Evolutionary conservation across 1,139 yeast species (phyloP).

Genomic region (Lodderomyces pseudojiufengensis): DNA sequence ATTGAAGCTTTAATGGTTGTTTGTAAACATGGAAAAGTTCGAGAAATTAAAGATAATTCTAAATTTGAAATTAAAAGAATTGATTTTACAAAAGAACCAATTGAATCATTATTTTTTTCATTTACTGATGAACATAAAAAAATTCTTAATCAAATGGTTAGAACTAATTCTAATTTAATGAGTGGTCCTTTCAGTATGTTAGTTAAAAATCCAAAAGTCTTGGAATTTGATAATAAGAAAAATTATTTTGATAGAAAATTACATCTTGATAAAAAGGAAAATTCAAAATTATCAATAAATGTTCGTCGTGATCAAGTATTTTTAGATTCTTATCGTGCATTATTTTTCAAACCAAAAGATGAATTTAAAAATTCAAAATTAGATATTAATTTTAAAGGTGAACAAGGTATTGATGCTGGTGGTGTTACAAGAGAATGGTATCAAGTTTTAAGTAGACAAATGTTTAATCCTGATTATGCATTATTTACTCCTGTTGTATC

Average conservation of each 20-base stretch:
- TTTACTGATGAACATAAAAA: constrained; percentile 91
- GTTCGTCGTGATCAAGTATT: constrained; percentile 90
- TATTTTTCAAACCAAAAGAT: constrained; percentile 75
- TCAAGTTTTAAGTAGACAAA: constrained; percentile 88
- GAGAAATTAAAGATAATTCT: constrained; percentile 54
- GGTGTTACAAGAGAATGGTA: constrained; percentile 98
- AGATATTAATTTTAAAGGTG: constrained; percentile 84
- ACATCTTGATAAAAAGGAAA: constrained; percentile 45
- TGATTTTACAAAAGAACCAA: constrained; percentile 72
- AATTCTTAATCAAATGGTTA: constrained; percentile 86
- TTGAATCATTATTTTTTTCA: constrained; percentile 75
- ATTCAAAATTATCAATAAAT: constrained; percentile 54
- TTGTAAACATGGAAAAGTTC: constrained; percentile 79
- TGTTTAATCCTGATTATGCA: constrained; percentile 96
- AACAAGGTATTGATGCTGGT: constrained; percentile 97
- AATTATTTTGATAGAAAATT: constrained; percentile 76
- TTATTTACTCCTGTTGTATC: constrained; percentile 88
- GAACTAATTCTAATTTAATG: constrained; percentile 89
- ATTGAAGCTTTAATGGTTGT: constrained; percentile 95
- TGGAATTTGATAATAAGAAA: constrained; percentile 93
- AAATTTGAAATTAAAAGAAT: constrained; percentile 56
- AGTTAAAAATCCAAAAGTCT: constrained; percentile 81
- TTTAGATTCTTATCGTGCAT: constrained; percentile 80
- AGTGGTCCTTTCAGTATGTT: constrained; percentile 93
- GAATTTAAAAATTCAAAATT: constrained; percentile 73